Percentiles rank a stretch among this genome's conserved stretches.
phyloP scores from a whole-genome alignment of 75 land plant genomes.

The Cunninghamia lanceolata region DNA sequence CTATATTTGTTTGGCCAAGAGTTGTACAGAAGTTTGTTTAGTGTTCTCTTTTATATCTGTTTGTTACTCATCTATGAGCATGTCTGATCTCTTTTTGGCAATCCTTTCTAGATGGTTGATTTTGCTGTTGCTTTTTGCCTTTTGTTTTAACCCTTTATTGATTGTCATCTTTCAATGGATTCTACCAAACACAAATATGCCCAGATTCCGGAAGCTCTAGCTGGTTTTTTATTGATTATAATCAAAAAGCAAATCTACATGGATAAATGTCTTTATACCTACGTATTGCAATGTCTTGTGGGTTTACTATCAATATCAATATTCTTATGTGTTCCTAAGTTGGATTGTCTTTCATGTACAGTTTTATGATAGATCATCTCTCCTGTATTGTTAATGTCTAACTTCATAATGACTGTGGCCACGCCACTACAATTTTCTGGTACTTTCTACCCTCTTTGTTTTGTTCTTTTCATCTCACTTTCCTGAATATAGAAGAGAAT shows the following conservation, averaged over 20 bases:
- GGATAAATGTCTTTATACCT: neutral
- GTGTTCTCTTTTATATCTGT: neutral
- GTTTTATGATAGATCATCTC: slow-evolving; percentile 8
- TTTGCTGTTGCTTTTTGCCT: neutral
- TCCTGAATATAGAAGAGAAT: neutral
- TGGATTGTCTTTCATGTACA: slow-evolving; percentile 8
- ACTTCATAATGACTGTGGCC: slow-evolving; percentile 7
- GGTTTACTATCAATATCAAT: slow-evolving; percentile 4
- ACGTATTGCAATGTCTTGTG: neutral
- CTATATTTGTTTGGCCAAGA: neutral
- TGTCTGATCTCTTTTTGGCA: neutral
- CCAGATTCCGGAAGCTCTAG: neutral
- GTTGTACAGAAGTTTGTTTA: too few species aligned
- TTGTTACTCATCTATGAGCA: neutral
- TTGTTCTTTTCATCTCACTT: neutral
- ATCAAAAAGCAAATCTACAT: neutral
- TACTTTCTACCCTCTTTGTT: slow-evolving; percentile 8
- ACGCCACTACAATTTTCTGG: slow-evolving; percentile 11
- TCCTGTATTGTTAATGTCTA: slow-evolving; percentile 9
- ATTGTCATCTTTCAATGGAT: neutral
- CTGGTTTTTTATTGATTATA: neutral
- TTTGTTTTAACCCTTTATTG: neutral
- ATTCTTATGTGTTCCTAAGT: slow-evolving; percentile 9
- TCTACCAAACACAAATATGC: neutral
- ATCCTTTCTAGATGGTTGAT: neutral